Percentiles rank a stretch among this genome's conserved stretches.
These are phyloP conservation scores for Ogataea naganishii DNA, from an alignment of 805 yeast genomes.

Conservation along the genomic window DNA sequence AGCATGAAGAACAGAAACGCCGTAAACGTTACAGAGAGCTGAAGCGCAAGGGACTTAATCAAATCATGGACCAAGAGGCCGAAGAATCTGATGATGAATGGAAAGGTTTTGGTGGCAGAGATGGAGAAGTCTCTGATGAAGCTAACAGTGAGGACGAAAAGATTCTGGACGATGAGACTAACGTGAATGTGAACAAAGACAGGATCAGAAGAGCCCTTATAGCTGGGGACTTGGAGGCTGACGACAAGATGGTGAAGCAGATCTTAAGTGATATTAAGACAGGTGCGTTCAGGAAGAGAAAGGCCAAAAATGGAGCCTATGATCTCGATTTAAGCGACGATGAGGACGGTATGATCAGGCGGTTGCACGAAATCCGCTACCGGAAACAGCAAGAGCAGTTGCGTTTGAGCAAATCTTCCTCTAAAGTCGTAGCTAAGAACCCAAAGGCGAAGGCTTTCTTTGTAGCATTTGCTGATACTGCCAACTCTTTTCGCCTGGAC, in stretches of 20 bases:
- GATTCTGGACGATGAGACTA: slow-evolving; percentile 66
- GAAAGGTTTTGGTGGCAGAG: slow-evolving; percentile 72
- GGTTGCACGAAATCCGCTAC: slow-evolving; percentile 23
- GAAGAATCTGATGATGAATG: slow-evolving; percentile 88
- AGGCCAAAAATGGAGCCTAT: slow-evolving; percentile 41
- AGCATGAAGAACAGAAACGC: slow-evolving; percentile 13
- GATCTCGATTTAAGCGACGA: slow-evolving; percentile 68
- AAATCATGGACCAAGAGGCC: slow-evolving; percentile 73
- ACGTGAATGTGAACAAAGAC: slow-evolving; percentile 46
- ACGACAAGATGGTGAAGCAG: slow-evolving; percentile 54
- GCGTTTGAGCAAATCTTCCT: slow-evolving; percentile 32
- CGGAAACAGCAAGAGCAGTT: slow-evolving; percentile 40
- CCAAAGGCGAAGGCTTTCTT: slow-evolving; percentile 61
- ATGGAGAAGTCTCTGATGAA: slow-evolving; percentile 48
- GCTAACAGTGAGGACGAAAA: slow-evolving; percentile 70
- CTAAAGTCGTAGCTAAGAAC: slow-evolving; percentile 36
- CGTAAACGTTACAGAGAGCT: slow-evolving; percentile 36
- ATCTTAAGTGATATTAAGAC: slow-evolving; percentile 64
- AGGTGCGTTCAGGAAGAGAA: slow-evolving; percentile 56
- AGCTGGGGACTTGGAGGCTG: slow-evolving; percentile 53
- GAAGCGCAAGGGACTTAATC: slow-evolving; percentile 48
- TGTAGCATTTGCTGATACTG: slow-evolving; percentile 43
- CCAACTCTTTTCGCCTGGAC: slow-evolving; percentile 14
- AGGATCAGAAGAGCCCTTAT: slow-evolving; percentile 50
- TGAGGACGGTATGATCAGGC: slow-evolving; percentile 51